Conservation (phyloP, 2,329 filamentous ascomycete species). For the Thielaviopsis euricoi region DNA sequence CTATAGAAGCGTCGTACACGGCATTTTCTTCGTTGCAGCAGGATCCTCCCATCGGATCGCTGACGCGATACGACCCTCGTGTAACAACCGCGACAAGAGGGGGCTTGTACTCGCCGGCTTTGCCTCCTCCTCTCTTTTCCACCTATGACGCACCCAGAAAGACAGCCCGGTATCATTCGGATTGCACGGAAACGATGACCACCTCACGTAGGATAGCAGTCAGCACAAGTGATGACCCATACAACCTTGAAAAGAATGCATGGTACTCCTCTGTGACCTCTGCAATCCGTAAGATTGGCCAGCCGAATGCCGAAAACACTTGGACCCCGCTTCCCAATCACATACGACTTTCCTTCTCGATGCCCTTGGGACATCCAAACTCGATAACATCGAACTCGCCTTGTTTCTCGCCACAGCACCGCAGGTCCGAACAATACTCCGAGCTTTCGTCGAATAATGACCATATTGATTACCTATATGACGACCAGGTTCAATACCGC, state of each 20-base stretch:
- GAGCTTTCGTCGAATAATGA: conserved; percentile 2
- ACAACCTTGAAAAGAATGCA: not conserved
- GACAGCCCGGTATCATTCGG: not conserved
- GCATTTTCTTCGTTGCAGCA: conserved; percentile 1
- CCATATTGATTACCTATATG: conserved; percentile 1
- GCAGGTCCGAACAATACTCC: not conserved
- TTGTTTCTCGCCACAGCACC: not conserved
- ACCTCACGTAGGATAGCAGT: not conserved
- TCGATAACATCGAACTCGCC: not conserved
- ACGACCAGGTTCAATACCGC: not conserved
- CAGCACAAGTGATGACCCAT: not conserved
- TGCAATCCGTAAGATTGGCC: conserved; percentile 1
- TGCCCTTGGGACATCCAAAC: not conserved
- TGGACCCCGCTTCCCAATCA: not conserved
- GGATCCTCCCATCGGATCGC: conserved; percentile 1
- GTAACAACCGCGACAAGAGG: not conserved
- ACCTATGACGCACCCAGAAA: not conserved
- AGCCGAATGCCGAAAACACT: not conserved
- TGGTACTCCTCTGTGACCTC: conserved; percentile 6
- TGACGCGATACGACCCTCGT: conserved; percentile 3
- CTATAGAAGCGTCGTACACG: conserved; percentile 1
- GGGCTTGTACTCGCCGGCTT: not conserved
- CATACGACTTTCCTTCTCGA: not conserved
- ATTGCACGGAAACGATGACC: not conserved
- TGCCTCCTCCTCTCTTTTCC: not conserved